Evolutionary conservation across 2,329 filamentous ascomycete genomes (phyloP), one percentile per base, ranked within the genome.

Genomic region (Aspergillus fischeri): DNA sequence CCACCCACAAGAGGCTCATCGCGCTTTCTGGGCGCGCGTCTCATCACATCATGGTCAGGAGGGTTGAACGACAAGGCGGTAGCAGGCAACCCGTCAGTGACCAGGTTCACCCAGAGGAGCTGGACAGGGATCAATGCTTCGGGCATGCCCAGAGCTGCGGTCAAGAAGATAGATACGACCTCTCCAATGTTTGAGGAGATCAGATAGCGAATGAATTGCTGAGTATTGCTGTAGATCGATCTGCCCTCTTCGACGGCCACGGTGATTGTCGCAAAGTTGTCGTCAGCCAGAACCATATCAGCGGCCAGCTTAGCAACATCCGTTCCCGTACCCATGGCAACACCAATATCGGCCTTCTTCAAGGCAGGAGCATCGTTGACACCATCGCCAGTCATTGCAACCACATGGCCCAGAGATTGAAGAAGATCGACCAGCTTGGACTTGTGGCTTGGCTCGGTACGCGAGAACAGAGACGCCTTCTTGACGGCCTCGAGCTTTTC

Each of bases 131-230:
- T 93, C 57, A 99, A 81, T 65, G 94, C 94, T 78, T 99, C 95
- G 21, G 94, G 94, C 91, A 99, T 96, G 64, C 95, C 95, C 59
- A 95, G 81, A 14, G 94, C 94, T 27, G 94, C 94, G 11, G 94
- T 99, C 67, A 99, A 78, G 83, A 99, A 99, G 76, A 99, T 99
- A 9, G 94, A 97, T 38, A 99, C 94, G 38, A 99, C 94, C 75
- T 99, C 94, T 68, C 94, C 95, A 65, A 99, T 99, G 80, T 99
- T 99, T 63, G 93, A 97, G 8, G 93, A 97, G 74, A 99, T 99
- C 60, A 99, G 84, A 75, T 99, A 99, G 51, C 95, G 91, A 77
- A 99, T 99, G 77, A 99, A 99, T 75, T 99, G 94, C 74, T 99
- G 94, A 5, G 94, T 99, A 82, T 99, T 99, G 87, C 94, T 97